Evolutionary conservation across 805 yeast genomes (phyloP), one percentile per base, ranked within the genome.

Genomic region (Ogataea methanolica): DNA sequence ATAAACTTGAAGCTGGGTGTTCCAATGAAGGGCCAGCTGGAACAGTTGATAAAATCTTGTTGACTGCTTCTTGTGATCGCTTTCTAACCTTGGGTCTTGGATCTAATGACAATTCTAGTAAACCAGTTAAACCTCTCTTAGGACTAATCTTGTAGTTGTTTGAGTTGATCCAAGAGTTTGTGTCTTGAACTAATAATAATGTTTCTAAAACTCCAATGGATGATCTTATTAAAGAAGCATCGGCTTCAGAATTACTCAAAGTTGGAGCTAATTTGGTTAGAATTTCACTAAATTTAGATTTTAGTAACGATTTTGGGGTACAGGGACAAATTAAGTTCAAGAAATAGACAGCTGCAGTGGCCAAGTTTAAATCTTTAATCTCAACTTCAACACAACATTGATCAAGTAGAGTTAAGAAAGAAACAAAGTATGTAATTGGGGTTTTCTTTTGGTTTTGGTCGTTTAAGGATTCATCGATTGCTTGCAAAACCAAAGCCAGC

Each of bases 21-120:
- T 80, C 84, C 5, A 83, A 75, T 14, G 83, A 74, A 8, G 96
- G 92, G 11, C 90, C 86, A 0, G 85, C 75, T 11, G 96, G 95
- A 3, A 87, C 84, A 51, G 76, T 76, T 2, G 69, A 54, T 50
- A 94, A 70, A 31, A 94, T 71, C 3, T 72, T 75, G 42, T 75
- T 69, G n/a, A 94, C 75, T 2, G 97, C 87, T 48, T 94, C 99
- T 59, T 83, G 85, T 1, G 98, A 96, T 72, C 97, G 84, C 77
- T 86, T 88, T 65, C 99, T 81, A 12, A 94, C 96, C 60, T 94
- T 94, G 35, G 99, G 99, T 62, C 98, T 80, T 41, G 86, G 85
- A 66, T 94, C 97, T 39, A 88, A 69, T 0, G 92, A 80, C 51
- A 89, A 74, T 63, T 87, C 89, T 49, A 91, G 68, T 49, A 91